Evolutionary conservation across 257 asterid species (phyloP).

Genomic region (Marsdenia floribunda): DNA sequence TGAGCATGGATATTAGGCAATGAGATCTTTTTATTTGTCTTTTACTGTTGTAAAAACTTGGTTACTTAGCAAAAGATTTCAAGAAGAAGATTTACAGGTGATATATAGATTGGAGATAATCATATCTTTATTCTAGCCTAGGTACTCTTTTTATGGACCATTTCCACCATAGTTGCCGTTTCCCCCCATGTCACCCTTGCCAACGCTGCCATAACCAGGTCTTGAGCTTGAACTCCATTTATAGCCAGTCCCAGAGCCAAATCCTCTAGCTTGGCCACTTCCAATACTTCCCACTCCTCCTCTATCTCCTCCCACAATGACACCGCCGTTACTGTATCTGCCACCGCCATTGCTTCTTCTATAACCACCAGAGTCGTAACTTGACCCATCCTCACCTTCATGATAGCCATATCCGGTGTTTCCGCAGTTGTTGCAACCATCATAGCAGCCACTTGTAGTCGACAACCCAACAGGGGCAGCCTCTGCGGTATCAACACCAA

Average conservation of each 20-base stretch:
- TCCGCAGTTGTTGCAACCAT: slow-evolving; percentile 2
- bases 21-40: neutral
- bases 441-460: slow-evolving; percentile 15
- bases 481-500: neutral
- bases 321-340: slow-evolving; percentile 22
- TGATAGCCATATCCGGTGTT: slow-evolving; percentile 18
- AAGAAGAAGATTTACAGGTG: slow-evolving; percentile 2
- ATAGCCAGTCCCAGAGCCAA: slow-evolving; percentile 16
- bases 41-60: neutral
- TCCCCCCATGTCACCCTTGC: slow-evolving; percentile 10
- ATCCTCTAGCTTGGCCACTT: slow-evolving; percentile 6
- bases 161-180: slow-evolving; percentile 16
- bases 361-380: slow-evolving; percentile 9
- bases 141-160: neutral
- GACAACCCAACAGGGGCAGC: slow-evolving; percentile 16
- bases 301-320: slow-evolving; percentile 18
- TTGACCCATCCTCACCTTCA: slow-evolving; percentile 20
- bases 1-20: neutral
- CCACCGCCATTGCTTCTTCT: slow-evolving; percentile 9
- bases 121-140: slow-evolving; percentile 19
- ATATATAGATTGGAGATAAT: slow-evolving; percentile 10
- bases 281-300: slow-evolving; percentile 16
- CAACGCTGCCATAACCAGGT: slow-evolving; percentile 16
- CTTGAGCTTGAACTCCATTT: slow-evolving; percentile 15
- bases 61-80: slow-evolving; percentile 1